Base-by-base conservation (phyloP, 2,329 filamentous ascomycete genomes). In the Graphilbum fragrans region DNA sequence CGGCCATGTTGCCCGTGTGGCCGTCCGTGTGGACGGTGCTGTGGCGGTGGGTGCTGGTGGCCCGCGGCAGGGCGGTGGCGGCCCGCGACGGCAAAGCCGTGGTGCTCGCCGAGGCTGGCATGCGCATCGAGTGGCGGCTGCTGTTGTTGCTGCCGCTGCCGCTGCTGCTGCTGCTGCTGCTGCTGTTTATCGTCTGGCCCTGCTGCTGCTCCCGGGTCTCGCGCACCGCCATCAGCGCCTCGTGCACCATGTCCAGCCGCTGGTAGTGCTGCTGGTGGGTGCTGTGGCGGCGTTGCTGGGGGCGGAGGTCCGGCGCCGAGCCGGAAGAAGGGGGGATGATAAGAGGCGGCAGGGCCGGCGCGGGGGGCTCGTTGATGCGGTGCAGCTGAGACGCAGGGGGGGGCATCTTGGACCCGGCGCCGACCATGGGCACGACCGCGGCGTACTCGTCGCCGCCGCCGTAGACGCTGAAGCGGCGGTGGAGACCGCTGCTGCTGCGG, bases 391-490 rank as follows among this genome's bases (percentile, higher is more conserved):
- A 39, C 9, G 49, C 47, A 10, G 41, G 41, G 20, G 35, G 25
- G 19, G 38, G 36, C 33, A 35, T 22, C 29, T 49, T 48, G 35
- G 41, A 38, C 3, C 43, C 41, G 22, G 39, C 39, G 17, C 10
- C 8, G 8, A 27, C 4, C 31, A 21, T 4, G 3, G 21, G 9
- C 20, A 17, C 19, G 16, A 25, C 32, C 8, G 22, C 14, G 2
- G 35, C 25, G 16, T 37, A 33, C 37, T 44, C 43, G 45, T 41
- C 41, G n/a, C 44, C 46, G 16, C 41, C 45, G 10, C 48, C 46
- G 31, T 43, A 47, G 2, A 50, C 41, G 21, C 46, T 48, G 38
- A 49, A 50, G 1, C 48, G 46, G 7, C 48, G 46, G 9, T 42
- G 41, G 7, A 41, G 43, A 16, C 19, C 8, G 5, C 41, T 29